Evolutionary conservation across 768 basidiomycete genomes (phyloP).

Genomic region (Hypholoma sublateritium): DNA sequence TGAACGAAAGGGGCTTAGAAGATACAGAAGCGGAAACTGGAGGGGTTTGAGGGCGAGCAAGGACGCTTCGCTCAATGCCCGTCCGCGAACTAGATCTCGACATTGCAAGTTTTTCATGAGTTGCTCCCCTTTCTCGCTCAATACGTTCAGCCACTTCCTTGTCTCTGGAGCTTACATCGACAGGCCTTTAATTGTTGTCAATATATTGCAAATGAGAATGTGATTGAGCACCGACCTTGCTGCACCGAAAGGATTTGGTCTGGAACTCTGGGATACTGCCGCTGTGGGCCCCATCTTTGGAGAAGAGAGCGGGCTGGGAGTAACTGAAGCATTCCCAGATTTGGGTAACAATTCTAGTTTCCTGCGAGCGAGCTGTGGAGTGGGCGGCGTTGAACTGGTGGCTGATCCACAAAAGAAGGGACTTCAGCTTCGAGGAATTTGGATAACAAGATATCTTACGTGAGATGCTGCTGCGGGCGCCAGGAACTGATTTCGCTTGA

Average conservation of each 20-base stretch:
- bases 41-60: constrained; percentile 31
- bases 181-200: constrained; percentile 54
- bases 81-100: constrained; percentile 52
- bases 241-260: constrained; percentile 83
- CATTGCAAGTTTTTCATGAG: constrained; percentile 52
- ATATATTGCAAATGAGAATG: background rate
- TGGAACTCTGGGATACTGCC: constrained; percentile 33
- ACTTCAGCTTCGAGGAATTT: constrained; percentile 7
- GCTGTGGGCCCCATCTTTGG: constrained; percentile 63
- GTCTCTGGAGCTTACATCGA: constrained; percentile 79
- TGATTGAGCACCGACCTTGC: constrained; percentile 58
- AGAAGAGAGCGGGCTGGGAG: constrained; percentile 76
- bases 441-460: constrained; percentile 44
- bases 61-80: constrained; percentile 44
- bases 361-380: constrained; percentile 74
- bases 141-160: constrained; percentile 71
- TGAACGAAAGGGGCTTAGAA: constrained; percentile 28
- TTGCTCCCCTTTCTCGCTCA: constrained; percentile 62
- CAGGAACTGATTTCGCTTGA: constrained; percentile 30
- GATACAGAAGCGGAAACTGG: constrained; percentile 27
- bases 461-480: constrained; percentile 51
- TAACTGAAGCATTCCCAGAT: constrained; percentile 61
- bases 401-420: constrained; percentile 36
- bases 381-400: constrained; percentile 72
- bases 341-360: constrained; percentile 89